These are phyloP conservation scores for Boletales sp. DNA, from an alignment of 768 basidiomycete genomes.

Conservation along the genomic window DNA sequence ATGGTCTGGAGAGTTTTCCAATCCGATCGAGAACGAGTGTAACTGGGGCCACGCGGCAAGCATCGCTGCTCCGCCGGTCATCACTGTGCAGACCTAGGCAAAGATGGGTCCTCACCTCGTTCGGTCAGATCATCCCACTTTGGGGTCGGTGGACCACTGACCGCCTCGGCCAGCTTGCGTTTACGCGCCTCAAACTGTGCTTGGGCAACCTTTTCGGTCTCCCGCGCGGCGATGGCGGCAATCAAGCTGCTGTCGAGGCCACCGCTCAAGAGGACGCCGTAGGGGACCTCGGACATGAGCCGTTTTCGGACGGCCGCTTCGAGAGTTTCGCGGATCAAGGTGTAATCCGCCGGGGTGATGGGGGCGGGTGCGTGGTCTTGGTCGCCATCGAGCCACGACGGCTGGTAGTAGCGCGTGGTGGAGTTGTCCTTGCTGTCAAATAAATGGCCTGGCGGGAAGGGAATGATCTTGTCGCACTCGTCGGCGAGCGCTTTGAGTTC, in stretches of 20 bases:
- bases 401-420: slow-evolving; percentile 81
- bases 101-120: slow-evolving; percentile 42
- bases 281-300: slow-evolving; percentile 97
- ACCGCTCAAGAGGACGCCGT: slow-evolving; percentile 92
- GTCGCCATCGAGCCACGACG: slow-evolving; percentile 89
- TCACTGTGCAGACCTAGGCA: neutral
- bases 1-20: slow-evolving; percentile 93
- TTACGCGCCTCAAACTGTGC: slow-evolving; percentile 73
- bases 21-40: slow-evolving; percentile 96
- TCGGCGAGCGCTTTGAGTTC: slow-evolving; percentile 90
- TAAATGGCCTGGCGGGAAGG: slow-evolving; percentile 97
- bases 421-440: slow-evolving; percentile 83
- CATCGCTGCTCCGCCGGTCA: slow-evolving; percentile 43
- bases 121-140: slow-evolving; percentile 43
- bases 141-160: slow-evolving; percentile 59
- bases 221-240: slow-evolving; percentile 89
- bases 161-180: slow-evolving; percentile 49
- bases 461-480: slow-evolving; percentile 91
- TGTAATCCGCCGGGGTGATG: slow-evolving; percentile 58
- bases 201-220: slow-evolving; percentile 87
- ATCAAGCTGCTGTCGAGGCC: slow-evolving; percentile 96
- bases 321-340: slow-evolving; percentile 70
- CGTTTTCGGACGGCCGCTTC: slow-evolving; percentile 93
- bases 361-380: slow-evolving; percentile 57
- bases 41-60: slow-evolving; percentile 91